These are phyloP conservation scores for Arbutus unedo DNA, from an alignment of 148 eudicot genomes.

Conservation along the genomic window DNA sequence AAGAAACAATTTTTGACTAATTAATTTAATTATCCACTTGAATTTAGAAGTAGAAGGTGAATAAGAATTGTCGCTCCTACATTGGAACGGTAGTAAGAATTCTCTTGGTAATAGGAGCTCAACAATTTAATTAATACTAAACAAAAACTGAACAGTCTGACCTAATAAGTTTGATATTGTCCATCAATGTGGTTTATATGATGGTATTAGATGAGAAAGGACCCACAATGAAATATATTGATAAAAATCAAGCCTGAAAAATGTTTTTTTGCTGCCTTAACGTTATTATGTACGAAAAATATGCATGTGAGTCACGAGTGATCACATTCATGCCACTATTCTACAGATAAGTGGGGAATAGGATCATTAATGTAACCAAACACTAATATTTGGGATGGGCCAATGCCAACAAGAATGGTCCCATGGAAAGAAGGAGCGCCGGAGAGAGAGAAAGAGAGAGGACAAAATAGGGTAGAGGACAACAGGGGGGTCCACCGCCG, in stretches of 20 bases:
- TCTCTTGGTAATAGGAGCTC: neutral
- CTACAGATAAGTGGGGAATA: neutral
- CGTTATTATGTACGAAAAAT: too few relatives aligned
- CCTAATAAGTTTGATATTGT: neutral
- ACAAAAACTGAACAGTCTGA: neutral
- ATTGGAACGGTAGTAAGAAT: neutral
- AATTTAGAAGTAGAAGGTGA: too few relatives aligned
- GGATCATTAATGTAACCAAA: constrained; percentile 22
- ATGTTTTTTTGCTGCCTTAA: neutral
- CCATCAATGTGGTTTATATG: neutral
- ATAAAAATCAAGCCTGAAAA: neutral
- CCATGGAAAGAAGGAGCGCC: constrained; percentile 22
- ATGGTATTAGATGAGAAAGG: neutral
- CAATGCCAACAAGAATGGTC: constrained; percentile 13
- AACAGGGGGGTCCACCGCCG: constrained; percentile 39
- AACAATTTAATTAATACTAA: neutral
- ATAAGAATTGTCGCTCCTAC: too few relatives aligned
- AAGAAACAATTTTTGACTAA: too few relatives aligned
- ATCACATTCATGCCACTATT: too few relatives aligned
- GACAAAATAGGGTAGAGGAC: constrained; percentile 17
- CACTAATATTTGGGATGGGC: neutral
- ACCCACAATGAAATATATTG: neutral
- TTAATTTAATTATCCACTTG: too few relatives aligned
- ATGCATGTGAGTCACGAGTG: too few relatives aligned
- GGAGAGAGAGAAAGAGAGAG: constrained; percentile 30